A percentile compares a stretch with the other conserved stretches of the same genome.
These are phyloP conservation scores for Hypsizygus marmoreus DNA, from an alignment of 768 basidiomycete genomes.

Conservation along the genomic window DNA sequence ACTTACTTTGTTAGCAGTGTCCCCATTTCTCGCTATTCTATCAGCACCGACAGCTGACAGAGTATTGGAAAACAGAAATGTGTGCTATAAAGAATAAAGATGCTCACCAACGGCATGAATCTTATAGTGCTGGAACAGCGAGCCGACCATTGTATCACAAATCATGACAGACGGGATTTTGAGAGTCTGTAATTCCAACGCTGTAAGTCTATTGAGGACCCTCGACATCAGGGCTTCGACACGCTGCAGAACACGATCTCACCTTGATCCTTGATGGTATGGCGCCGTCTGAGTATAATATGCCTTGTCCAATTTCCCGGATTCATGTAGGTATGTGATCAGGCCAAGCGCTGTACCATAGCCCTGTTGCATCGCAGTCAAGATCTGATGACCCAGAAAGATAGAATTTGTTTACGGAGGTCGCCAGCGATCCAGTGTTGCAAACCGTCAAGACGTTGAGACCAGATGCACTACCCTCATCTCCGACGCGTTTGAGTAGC, in stretches of 20 bases:
- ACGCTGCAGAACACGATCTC: conserved; percentile 8
- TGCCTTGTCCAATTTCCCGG: conserved; percentile 73
- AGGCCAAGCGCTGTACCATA: conserved; percentile 95
- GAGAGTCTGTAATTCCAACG: conserved; percentile 84
- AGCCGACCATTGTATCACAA: conserved; percentile 97
- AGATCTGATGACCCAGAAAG: background rate
- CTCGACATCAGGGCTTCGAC: background rate
- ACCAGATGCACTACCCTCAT: conserved; percentile 37
- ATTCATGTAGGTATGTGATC: conserved; percentile 87
- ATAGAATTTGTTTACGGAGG: conserved; percentile 57
- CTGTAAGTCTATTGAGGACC: conserved; percentile 65
- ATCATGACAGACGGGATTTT: conserved; percentile 90
- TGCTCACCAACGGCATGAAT: conserved; percentile 79
- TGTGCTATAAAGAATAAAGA: background rate
- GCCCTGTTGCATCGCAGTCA: conserved; percentile 53
- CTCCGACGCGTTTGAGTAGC: conserved; percentile 58
- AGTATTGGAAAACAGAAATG: conserved; percentile 1
- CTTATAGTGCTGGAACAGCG: conserved; percentile 82
- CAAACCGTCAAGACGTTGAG: conserved; percentile 92
- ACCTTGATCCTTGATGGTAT: conserved; percentile 91
- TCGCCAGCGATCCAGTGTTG: conserved; percentile 96
- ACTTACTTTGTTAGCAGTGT: conserved; percentile 89
- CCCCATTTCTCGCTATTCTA: conserved; percentile 88
- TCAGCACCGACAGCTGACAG: conserved; percentile 92
- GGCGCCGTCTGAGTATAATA: conserved; percentile 95